These are phyloP conservation scores for Geotrichum cucujoidarum DNA, from an alignment of 1,139 yeast genomes.

Conservation along the genomic window DNA sequence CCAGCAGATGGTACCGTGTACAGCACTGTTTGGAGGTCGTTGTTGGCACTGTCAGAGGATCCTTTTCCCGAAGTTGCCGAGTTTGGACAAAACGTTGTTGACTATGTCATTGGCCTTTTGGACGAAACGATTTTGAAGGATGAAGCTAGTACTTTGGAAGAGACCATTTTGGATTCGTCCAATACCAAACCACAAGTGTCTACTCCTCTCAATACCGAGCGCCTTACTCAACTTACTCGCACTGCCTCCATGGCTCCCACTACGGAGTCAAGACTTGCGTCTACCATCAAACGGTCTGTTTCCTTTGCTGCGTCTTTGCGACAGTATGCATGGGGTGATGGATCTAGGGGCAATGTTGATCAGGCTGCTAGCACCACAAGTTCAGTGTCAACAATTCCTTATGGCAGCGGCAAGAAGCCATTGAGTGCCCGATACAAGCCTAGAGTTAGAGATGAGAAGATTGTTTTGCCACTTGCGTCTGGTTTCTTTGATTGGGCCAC, in stretches of 20 bases:
- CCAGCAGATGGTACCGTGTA: constrained; percentile 54
- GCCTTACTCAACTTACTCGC: constrained; percentile 12
- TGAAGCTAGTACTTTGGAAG: constrained; percentile 21
- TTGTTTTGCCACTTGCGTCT: constrained; percentile 52
- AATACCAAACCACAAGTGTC: background rate
- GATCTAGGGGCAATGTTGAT: constrained; percentile 3
- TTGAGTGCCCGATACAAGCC: constrained; percentile 30
- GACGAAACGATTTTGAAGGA: constrained; percentile 54
- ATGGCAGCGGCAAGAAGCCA: constrained; percentile 33
- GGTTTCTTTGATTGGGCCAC: constrained; percentile 82
- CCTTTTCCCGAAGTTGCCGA: constrained; percentile 80
- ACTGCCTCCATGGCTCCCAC: constrained; percentile 12
- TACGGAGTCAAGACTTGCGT: constrained; percentile 24
- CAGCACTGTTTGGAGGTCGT: constrained; percentile 81
- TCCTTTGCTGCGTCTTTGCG: constrained; percentile 37
- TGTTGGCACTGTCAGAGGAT: constrained; percentile 77
- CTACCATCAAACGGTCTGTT: constrained; percentile 36
- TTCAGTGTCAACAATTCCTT: constrained; percentile 25
- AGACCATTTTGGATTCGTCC: constrained; percentile 11
- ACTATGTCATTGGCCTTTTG: constrained; percentile 61
- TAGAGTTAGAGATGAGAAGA: constrained; percentile 22
- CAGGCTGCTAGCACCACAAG: background rate
- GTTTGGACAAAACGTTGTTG: constrained; percentile 70
- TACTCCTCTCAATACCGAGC: constrained; percentile 9
- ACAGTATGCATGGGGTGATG: constrained; percentile 31